These are phyloP conservation scores for Apophysomyces variabilis DNA, from an alignment of 371 early-diverging fungal species.

Conservation along the genomic window DNA sequence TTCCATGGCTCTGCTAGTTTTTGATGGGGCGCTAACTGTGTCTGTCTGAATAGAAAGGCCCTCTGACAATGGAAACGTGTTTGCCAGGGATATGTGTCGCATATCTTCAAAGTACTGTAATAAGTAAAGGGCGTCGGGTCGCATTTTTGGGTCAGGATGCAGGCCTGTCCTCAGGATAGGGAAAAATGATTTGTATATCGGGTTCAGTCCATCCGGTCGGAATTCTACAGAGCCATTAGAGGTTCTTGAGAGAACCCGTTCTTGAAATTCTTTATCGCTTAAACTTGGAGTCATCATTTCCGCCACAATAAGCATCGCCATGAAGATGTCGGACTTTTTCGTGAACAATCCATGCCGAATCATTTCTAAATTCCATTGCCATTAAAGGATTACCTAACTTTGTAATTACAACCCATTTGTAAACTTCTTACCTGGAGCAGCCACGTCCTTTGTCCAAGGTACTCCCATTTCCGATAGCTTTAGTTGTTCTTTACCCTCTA, in stretches of 20 bases:
- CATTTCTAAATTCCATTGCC: constrained; percentile 27
- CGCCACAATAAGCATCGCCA: constrained; percentile 37
- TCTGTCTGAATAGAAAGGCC: neutral
- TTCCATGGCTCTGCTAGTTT: neutral
- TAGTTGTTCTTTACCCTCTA: constrained; percentile 15
- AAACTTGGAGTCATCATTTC: constrained; percentile 34
- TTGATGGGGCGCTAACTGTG: neutral
- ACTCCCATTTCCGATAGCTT: constrained; percentile 18
- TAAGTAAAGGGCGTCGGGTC: neutral
- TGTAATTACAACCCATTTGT: neutral
- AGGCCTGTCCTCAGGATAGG: constrained; percentile 44
- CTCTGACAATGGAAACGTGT: neutral
- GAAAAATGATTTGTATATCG: constrained; percentile 19
- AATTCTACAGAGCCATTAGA: constrained; percentile 22
- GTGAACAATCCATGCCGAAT: constrained; percentile 15
- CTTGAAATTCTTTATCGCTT: constrained; percentile 26
- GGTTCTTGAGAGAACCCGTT: constrained; percentile 16
- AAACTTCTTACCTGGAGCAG: constrained; percentile 31
- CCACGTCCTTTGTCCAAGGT: constrained; percentile 41
- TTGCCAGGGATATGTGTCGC: neutral
- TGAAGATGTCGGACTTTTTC: constrained; percentile 45
- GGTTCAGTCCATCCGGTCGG: constrained; percentile 13
- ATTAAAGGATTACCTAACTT: too few relatives aligned
- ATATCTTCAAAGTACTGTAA: constrained; percentile 7
- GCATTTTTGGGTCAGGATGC: constrained; percentile 12